A percentile compares a stretch with the other conserved stretches of the same genome.
Evolutionary conservation across 306 rosid genomes (phyloP).

Genomic region (Hippophae tibetana): DNA sequence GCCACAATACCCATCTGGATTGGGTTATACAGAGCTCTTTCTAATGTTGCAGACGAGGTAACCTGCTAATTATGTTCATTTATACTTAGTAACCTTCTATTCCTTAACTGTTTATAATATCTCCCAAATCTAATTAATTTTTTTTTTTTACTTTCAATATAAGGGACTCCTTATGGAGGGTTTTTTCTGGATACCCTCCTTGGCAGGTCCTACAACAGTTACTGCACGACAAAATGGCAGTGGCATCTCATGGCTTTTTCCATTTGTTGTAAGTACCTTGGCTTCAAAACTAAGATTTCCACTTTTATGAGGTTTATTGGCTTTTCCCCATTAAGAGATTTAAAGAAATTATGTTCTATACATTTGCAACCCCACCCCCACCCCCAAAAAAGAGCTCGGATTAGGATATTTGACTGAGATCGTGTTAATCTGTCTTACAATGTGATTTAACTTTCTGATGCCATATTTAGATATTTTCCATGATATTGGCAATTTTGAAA

Average conservation of each 20-base stretch:
- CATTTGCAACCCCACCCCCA: too few relatives aligned
- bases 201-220: slow-evolving; percentile 89
- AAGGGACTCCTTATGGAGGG: slow-evolving; percentile 97
- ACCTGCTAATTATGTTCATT: background rate
- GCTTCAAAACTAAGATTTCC: slow-evolving; percentile 12
- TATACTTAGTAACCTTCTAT: slow-evolving; percentile 6
- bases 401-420: too few relatives aligned
- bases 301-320: background rate
- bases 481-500: background rate
- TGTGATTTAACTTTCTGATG: too few relatives aligned
- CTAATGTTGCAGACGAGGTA: slow-evolving; percentile 96
- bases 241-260: slow-evolving; percentile 91
- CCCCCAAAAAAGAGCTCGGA: too few relatives aligned
- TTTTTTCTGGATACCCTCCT: slow-evolving; percentile 98
- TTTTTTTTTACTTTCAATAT: slow-evolving; percentile 7
- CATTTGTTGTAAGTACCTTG: slow-evolving; percentile 64
- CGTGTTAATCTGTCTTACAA: too few relatives aligned
- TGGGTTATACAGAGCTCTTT: slow-evolving; percentile 90
- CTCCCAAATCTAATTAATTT: slow-evolving; percentile 14
- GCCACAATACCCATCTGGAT: slow-evolving; percentile 97
- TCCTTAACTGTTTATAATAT: background rate
- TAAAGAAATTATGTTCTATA: too few relatives aligned
- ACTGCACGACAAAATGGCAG: slow-evolving; percentile 83
- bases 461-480: too few relatives aligned
- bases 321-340: background rate